Evolutionary conservation across 2,329 filamentous ascomycete genomes (phyloP).

Genomic region (Pyrenochaeta sp.): DNA sequence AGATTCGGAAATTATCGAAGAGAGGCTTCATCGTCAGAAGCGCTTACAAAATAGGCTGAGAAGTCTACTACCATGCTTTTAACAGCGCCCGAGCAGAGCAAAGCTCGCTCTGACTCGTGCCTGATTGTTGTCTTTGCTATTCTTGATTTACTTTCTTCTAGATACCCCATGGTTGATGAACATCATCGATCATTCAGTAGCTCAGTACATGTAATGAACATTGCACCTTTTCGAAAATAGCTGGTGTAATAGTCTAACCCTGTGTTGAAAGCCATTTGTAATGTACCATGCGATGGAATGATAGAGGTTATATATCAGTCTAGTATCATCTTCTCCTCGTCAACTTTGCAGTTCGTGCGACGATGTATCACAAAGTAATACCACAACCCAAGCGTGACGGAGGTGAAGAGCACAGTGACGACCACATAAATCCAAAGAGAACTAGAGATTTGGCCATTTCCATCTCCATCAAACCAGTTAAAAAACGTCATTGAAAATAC

Average conservation of each 20-base stretch:
- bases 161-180: no score
- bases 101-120: no score
- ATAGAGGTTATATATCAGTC: not conserved
- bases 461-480: conserved; percentile 20
- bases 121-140: no score
- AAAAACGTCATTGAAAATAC: conserved; percentile 34
- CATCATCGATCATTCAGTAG: no score
- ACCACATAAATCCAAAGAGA: conserved; percentile 29
- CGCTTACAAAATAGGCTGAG: no score
- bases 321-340: conserved; percentile 1
- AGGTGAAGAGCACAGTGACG: conserved; percentile 21
- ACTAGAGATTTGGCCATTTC: conserved; percentile 13
- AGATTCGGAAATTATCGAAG: not conserved
- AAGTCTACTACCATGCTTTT: no score
- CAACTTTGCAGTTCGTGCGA: not conserved
- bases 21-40: not conserved
- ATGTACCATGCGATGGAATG: not conserved
- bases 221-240: not conserved
- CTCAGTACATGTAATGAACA: not conserved
- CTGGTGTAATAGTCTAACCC: not conserved
- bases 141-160: no score
- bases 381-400: conserved; percentile 23
- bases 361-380: conserved; percentile 25
- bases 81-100: no score
- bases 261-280: not conserved